These are phyloP conservation scores for Diplodia scrobiculata DNA, from an alignment of 2,329 filamentous ascomycete genomes.

Conservation along the genomic window DNA sequence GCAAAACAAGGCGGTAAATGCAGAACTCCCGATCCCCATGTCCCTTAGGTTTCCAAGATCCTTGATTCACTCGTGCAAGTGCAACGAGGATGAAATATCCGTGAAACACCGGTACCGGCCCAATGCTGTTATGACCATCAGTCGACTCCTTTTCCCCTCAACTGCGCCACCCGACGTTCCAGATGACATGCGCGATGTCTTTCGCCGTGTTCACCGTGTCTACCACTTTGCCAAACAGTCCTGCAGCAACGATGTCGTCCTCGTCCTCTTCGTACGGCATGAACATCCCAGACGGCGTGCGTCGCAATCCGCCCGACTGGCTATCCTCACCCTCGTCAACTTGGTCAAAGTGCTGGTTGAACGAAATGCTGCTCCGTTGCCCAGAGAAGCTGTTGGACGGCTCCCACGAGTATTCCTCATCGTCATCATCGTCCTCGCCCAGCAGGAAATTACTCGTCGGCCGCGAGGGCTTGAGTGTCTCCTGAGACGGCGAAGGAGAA, in stretches of 20 bases:
- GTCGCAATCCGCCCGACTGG: constrained; percentile 62
- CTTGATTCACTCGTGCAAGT: constrained; percentile 20
- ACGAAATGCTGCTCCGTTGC: constrained; percentile 39
- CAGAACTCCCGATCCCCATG: constrained; percentile 17
- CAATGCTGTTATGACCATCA: constrained; percentile 25
- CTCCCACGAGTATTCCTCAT: constrained; percentile 53
- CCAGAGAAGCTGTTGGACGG: constrained; percentile 43
- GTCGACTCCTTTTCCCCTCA: constrained; percentile 37
- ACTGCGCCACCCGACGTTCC: constrained; percentile 66
- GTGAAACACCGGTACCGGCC: constrained; percentile 29
- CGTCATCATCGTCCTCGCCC: constrained; percentile 58
- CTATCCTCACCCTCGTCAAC: constrained; percentile 43
- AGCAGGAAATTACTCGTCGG: constrained; percentile 67
- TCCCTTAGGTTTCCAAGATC: constrained; percentile 8
- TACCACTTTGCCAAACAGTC: constrained; percentile 75
- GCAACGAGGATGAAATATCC: constrained; percentile 26
- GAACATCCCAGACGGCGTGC: constrained; percentile 85
- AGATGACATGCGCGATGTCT: constrained; percentile 67
- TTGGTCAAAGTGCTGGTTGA: constrained; percentile 27
- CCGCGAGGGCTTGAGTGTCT: constrained; percentile 73
- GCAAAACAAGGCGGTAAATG: not conserved
- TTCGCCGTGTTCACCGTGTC: constrained; percentile 71
- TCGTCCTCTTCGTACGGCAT: constrained; percentile 83
- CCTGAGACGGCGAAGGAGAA: constrained; percentile 78
- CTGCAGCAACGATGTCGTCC: constrained; percentile 57